Evolutionary conservation across 2,329 filamentous ascomycete genomes (phyloP), one percentile per base, ranked within the genome.

Genomic region (Penicillium sp.): DNA sequence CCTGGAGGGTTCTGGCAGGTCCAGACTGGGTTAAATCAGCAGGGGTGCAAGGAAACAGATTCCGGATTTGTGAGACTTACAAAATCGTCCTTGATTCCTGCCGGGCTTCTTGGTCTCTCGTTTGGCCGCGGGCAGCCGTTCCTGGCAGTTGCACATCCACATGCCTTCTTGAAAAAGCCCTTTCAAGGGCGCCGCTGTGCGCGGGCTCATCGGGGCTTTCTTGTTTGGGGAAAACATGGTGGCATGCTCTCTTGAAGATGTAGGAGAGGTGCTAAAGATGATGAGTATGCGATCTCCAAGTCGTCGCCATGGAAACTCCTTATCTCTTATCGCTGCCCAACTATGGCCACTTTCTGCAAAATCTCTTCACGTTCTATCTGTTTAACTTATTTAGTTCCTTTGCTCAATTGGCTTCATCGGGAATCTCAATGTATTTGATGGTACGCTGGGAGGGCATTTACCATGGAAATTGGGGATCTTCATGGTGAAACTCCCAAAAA

Each of bases 101-200:
- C 78, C 77, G 27, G 78, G 75, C 54, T 85, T 86, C 63, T 81
- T 84, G 1, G 79, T 78, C 59, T 82, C 75, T 54, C 82, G 79
- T 46, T 78, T 79, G 24, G 76, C 72, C 2, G 82, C 81, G 16
- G 78, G 79, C 2, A 79, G 70, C 18, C 79, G 75, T 9, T 79
- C 77, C 10, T 71, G 72, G 63, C 83, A 86, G 60, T 85, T 79
- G 66, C 80, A 82, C 50, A 75, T 69, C 80, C 79, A 82, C 43
- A 73, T 58, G 0, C 72, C 70, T 46, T 77, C 68, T 25, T 69
- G 60, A 53, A 76, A 76, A 11, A 72, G 66, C 4, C 76, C 76
- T 13, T 68, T 60, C 44, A 67, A 46, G 9, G 62, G 65, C 3
- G 58, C 56, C 9, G 53, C 55, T 10, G 41, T 62, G 25, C 59